Conservation (phyloP, 164 flowering plant species). For the Vitis rotundifolia region DNA sequence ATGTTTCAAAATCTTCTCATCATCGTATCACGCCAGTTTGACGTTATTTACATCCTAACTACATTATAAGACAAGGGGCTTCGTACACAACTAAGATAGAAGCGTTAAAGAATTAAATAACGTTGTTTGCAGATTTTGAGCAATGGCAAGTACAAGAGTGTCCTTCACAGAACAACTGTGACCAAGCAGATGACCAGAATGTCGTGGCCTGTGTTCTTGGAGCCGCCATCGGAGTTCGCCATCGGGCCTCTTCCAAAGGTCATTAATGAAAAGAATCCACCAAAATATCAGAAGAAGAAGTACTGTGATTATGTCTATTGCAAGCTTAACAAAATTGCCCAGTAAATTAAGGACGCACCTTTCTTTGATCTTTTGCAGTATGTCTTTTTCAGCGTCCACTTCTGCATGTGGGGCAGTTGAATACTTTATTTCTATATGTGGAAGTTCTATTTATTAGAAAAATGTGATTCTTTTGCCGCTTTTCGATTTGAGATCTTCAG, state of each 20-base stretch:
- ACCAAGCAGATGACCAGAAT: slow-evolving; percentile 42
- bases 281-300: slow-evolving; percentile 62
- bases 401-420: no score
- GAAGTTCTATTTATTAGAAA: no score
- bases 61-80: no score
- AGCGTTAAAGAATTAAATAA: no score
- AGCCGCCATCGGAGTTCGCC: slow-evolving; percentile 38
- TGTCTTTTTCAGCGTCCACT: no score
- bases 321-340: slow-evolving; percentile 71
- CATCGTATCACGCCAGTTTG: no score
- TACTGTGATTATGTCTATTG: slow-evolving; percentile 57
- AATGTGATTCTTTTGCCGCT: no score
- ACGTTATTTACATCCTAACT: no score
- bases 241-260: slow-evolving; percentile 66
- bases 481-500: no score
- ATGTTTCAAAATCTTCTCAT: no score
- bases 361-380: not conserved
- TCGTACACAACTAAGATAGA: no score
- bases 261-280: slow-evolving; percentile 41
- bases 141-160: slow-evolving; percentile 45
- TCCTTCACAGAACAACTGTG: slow-evolving; percentile 45
- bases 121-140: slow-evolving; percentile 34
- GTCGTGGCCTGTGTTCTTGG: slow-evolving; percentile 57
- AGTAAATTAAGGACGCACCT: slow-evolving; percentile 17
- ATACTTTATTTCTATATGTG: no score